These are phyloP conservation scores for Penicillium argentinense DNA, from an alignment of 495 filamentous ascomycete species.

Conservation along the genomic window DNA sequence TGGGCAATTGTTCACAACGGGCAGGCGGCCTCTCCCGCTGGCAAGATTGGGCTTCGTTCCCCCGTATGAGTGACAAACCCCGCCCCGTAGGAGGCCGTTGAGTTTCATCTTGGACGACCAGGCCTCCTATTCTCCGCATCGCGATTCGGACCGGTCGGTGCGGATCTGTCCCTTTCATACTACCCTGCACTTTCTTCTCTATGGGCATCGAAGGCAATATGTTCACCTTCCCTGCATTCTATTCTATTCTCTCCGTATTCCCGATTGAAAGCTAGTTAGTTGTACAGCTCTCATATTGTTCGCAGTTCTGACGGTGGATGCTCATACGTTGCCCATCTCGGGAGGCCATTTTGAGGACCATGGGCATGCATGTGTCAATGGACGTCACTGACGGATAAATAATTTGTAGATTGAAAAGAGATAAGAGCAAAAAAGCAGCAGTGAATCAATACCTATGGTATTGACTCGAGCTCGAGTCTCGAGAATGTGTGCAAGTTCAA, in stretches of 20 bases:
- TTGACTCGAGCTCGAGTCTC: background rate
- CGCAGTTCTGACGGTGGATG: too few relatives aligned
- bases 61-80: constrained; percentile 14
- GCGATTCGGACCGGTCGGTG: constrained; percentile 19
- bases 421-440: too few relatives aligned
- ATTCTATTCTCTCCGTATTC: too few relatives aligned
- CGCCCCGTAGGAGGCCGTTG: constrained; percentile 21
- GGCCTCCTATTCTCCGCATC: constrained; percentile 23
- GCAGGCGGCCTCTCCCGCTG: constrained; percentile 6
- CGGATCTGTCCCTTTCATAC: constrained; percentile 5
- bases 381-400: too few relatives aligned
- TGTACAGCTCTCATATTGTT: too few relatives aligned
- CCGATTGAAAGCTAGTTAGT: too few relatives aligned
- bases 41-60: constrained; percentile 1
- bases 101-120: constrained; percentile 25
- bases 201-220: constrained; percentile 6
- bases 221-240: too few relatives aligned
- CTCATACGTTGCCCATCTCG: too few relatives aligned
- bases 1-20: constrained; percentile 15
- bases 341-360: too few relatives aligned
- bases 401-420: too few relatives aligned
- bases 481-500: background rate
- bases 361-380: too few relatives aligned
- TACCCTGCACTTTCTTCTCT: constrained; percentile 1
- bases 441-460: background rate